Evolutionary conservation across 2,329 filamentous ascomycete genomes (phyloP).

Genomic region (Alternaria triticina): DNA sequence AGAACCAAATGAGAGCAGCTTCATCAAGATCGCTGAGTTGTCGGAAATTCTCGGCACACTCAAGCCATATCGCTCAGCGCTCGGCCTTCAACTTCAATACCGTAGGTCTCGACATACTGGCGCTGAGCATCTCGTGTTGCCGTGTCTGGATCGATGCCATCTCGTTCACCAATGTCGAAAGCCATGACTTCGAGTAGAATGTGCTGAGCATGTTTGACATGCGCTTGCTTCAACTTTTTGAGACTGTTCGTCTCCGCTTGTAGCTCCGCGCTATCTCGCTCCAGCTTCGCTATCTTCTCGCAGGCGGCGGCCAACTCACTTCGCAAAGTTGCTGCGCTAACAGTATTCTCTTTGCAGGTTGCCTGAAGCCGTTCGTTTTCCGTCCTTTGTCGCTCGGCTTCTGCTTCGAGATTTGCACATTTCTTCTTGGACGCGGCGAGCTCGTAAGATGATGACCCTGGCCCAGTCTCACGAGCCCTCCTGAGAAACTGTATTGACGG

Average conservation of each 20-base stretch:
- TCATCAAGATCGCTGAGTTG: not conserved
- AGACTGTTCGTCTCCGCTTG: not conserved
- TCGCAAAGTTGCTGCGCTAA: not conserved
- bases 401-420: not conserved
- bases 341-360: not conserved
- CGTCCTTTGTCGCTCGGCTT: not conserved
- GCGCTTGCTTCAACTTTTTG: not conserved
- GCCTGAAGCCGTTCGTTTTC: not conserved
- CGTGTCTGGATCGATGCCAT: not conserved
- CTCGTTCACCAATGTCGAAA: not conserved
- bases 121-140: not conserved
- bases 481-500: not conserved
- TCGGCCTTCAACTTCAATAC: not conserved
- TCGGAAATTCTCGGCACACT: rapidly evolving
- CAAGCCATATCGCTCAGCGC: not conserved
- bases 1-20: not conserved
- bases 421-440: not conserved
- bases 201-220: not conserved
- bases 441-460: not conserved
- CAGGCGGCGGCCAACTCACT: not conserved
- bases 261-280: not conserved
- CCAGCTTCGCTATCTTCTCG: not conserved
- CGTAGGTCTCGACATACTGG: not conserved
- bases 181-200: not conserved
- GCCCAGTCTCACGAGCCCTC: not conserved